Conservation (phyloP, 345 rosid genomes). For the Citrus trifoliata region DNA sequence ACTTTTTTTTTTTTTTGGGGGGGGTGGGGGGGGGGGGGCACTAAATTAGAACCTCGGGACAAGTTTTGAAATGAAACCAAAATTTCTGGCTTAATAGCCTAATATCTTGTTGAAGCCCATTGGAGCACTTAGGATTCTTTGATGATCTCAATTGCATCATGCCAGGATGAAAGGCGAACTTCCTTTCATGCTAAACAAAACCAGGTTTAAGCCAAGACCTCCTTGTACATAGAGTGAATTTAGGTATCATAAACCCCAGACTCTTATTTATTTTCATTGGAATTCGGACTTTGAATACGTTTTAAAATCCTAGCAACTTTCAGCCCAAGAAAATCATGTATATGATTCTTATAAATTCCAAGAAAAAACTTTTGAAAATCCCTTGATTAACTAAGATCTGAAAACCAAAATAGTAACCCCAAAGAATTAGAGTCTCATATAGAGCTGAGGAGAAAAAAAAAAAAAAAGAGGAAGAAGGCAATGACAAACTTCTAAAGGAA, state of each 20-base stretch:
- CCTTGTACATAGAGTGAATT: neutral
- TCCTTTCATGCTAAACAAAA: neutral
- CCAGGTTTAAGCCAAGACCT: neutral
- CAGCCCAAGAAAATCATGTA: neutral
- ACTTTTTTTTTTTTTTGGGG: too few species aligned
- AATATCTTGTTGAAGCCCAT: neutral
- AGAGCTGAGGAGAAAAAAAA: too few species aligned
- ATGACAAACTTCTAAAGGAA: too few species aligned
- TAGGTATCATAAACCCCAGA: neutral
- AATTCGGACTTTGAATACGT: neutral
- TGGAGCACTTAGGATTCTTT: neutral
- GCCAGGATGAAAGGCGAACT: neutral
- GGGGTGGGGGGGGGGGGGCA: too few species aligned
- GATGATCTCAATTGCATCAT: neutral
- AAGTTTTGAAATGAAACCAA: constrained; percentile 1
- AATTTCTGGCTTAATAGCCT: neutral
- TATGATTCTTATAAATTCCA: too few species aligned
- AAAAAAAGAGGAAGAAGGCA: too few species aligned
- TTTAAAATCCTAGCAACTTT: neutral
- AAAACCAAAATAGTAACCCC: neutral
- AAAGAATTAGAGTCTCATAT: too few species aligned
- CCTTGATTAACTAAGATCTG: neutral
- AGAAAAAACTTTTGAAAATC: neutral
- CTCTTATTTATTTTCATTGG: neutral
- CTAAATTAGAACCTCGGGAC: neutral